Percentiles rank a stretch among this genome's conserved stretches.
These are phyloP conservation scores for Syncephalastrum monosporum DNA, from an alignment of 371 early-diverging fungal genomes.

Conservation along the genomic window DNA sequence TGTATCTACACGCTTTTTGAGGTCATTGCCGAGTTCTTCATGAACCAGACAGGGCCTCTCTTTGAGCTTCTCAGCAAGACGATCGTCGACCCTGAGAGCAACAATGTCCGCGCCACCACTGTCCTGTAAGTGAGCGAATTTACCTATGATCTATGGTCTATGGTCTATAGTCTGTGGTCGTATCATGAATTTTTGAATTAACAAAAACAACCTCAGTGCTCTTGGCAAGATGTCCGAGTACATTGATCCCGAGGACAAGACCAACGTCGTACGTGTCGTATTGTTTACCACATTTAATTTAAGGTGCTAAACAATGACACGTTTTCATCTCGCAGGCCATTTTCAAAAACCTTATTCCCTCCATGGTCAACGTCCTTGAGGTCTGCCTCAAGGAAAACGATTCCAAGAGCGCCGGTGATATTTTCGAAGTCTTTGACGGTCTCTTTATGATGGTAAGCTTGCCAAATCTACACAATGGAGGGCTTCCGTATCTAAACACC, in stretches of 20 bases:
- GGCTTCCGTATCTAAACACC: neutral
- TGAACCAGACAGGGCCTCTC: constrained; percentile 61
- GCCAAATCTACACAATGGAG: neutral
- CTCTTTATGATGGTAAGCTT: constrained; percentile 61
- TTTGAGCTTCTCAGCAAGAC: constrained; percentile 70
- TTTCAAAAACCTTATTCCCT: constrained; percentile 58
- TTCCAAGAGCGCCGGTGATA: constrained; percentile 70
- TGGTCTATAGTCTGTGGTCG: constrained; percentile 2
- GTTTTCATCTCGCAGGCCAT: constrained; percentile 1
- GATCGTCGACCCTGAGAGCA: constrained; percentile 79
- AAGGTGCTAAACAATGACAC: neutral
- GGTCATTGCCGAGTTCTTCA: constrained; percentile 69
- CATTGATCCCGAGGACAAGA: constrained; percentile 68
- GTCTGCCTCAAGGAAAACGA: constrained; percentile 68
- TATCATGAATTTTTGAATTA: neutral
- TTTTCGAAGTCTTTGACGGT: constrained; percentile 84
- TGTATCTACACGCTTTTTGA: constrained; percentile 83
- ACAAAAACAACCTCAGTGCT: constrained; percentile 34
- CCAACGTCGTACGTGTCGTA: constrained; percentile 52
- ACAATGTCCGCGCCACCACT: constrained; percentile 74
- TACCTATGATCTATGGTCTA: no score
- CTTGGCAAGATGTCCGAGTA: constrained; percentile 83
- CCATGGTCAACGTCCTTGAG: constrained; percentile 83
- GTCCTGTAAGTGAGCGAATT: constrained; percentile 46
- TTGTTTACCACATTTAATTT: neutral